Percentiles rank a stretch among this genome's conserved stretches.
Conservation (phyloP, 768 basidiomycete genomes). For the Tricholoma bakamatsutake region DNA sequence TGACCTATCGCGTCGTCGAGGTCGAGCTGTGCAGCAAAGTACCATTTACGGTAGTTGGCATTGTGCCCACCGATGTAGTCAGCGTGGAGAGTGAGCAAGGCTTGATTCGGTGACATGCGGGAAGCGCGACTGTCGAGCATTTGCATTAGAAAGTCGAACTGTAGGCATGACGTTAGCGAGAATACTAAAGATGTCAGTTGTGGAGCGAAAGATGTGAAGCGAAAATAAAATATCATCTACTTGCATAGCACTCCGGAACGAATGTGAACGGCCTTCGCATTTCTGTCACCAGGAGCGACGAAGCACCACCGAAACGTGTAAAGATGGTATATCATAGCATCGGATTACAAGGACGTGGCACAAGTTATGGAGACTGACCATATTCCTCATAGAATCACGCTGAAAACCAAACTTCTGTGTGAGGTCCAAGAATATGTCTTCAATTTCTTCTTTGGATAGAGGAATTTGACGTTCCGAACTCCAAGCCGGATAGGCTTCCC, state of each 20-base stretch:
- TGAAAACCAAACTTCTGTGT: slow-evolving; percentile 99
- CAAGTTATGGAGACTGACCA: slow-evolving; percentile 43
- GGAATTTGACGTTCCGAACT: slow-evolving; percentile 87
- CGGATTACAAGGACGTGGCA: neutral
- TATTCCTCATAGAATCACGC: slow-evolving; percentile 91
- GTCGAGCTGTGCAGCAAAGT: slow-evolving; percentile 98
- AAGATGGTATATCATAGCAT: neutral
- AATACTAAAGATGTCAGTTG: neutral
- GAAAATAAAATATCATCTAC: no score
- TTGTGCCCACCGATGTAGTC: slow-evolving; percentile 99
- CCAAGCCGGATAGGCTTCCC: slow-evolving; percentile 95
- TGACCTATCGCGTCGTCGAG: slow-evolving; percentile 96
- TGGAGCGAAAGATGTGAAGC: neutral
- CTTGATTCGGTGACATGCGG: slow-evolving; percentile 95
- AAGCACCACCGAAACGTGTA: neutral
- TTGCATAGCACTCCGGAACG: neutral
- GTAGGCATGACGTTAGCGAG: slow-evolving; percentile 10
- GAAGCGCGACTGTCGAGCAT: slow-evolving; percentile 94
- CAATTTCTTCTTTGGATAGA: slow-evolving; percentile 98
- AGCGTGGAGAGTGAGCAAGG: slow-evolving; percentile 90
- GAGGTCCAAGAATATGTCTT: slow-evolving; percentile 95
- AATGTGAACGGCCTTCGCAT: neutral
- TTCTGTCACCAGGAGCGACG: no score
- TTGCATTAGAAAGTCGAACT: slow-evolving; percentile 99
- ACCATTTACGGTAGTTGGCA: slow-evolving; percentile 99